These are phyloP conservation scores for Fusarium tuaranense DNA, from an alignment of 2,329 filamentous ascomycete species.

Conservation along the genomic window DNA sequence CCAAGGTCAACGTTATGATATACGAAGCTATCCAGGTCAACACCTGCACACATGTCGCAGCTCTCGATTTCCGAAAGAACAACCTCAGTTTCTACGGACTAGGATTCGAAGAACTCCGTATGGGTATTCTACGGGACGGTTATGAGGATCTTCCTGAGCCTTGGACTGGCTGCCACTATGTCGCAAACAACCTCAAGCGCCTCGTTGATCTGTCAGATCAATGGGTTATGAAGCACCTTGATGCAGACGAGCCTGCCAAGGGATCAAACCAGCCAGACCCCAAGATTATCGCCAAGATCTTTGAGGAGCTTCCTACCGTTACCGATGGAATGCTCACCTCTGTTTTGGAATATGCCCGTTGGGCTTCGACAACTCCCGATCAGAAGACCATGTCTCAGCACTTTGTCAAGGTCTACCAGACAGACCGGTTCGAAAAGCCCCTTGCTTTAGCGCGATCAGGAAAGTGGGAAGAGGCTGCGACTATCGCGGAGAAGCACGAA, in stretches of 20 bases:
- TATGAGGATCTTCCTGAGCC: slow-evolving; percentile 81
- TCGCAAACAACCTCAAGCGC: slow-evolving; percentile 72
- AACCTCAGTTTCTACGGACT: slow-evolving; percentile 81
- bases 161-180: slow-evolving; percentile 82
- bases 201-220: slow-evolving; percentile 68
- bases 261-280: slow-evolving; percentile 51
- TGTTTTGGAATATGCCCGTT: slow-evolving; percentile 65
- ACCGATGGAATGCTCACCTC: slow-evolving; percentile 68
- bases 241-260: slow-evolving; percentile 48
- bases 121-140: slow-evolving; percentile 71
- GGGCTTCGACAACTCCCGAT: slow-evolving; percentile 59
- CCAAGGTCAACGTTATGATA: slow-evolving; percentile 65
- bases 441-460: slow-evolving; percentile 65
- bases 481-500: slow-evolving; percentile 68
- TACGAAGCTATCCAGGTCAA: slow-evolving; percentile 76
- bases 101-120: slow-evolving; percentile 71
- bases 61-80: slow-evolving; percentile 79
- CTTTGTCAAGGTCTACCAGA: slow-evolving; percentile 61
- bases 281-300: slow-evolving; percentile 58
- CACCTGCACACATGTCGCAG: slow-evolving; percentile 65
- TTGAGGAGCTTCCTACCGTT: slow-evolving; percentile 61
- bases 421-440: slow-evolving; percentile 64
- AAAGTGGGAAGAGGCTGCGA: slow-evolving; percentile 69
- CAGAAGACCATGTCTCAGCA: slow-evolving; percentile 57
- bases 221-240: slow-evolving; percentile 64